Base-by-base conservation (phyloP, 495 filamentous ascomycete species). In the Chaetomidium leptoderma region DNA sequence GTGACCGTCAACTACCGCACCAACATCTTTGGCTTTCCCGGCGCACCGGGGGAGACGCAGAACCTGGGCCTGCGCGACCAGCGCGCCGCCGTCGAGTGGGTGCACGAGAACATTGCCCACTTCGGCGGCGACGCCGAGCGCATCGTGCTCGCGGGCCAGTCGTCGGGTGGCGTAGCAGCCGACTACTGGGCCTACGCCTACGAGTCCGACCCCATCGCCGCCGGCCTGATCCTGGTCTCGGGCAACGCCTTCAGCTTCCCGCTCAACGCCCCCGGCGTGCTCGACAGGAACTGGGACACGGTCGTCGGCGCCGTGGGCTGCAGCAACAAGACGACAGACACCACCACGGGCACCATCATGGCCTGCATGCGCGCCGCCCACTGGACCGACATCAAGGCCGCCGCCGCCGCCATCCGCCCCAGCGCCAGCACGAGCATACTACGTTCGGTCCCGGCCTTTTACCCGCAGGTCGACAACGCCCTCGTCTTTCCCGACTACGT, bases 131-230 rank as follows among this genome's bases (percentile, higher is more conserved):
- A 62, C 3, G 59, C 76, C 0, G 55, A 68, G 17, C 54, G 66
- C 3, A 68, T 79, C n/a, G 72, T 69, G 1, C n/a, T 55, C 4
- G 61, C 53, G 17, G 65, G 65, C 1, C 42, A 63, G 0, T 55
- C 45, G 1, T n/a, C 65, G 0, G 65, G 63, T 0, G 60, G 59
- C 36, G 42, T 73, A 14, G 69, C 78, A 4, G 76, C 81, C 10
- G 81, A 83, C 64, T 76, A 76, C 64, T 81, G 72, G 57, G 63
- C 74, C 6, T 84, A 80, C 60, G 77, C 79, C 8, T 80, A 71
- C 59, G 43, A 53, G 17, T 33, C 70, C 6, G 73, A 81, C 35
- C 78, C 77, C 19, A 78, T 81, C 48, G 72, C 72, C 35, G 11
- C 59, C 24, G 72, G 69, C 33, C 61, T 81, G 10, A 83, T 84